Evolutionary conservation across 2,329 filamentous ascomycete genomes (phyloP), one percentile per base, ranked within the genome.

Genomic region (Aplosporella prunicola): DNA sequence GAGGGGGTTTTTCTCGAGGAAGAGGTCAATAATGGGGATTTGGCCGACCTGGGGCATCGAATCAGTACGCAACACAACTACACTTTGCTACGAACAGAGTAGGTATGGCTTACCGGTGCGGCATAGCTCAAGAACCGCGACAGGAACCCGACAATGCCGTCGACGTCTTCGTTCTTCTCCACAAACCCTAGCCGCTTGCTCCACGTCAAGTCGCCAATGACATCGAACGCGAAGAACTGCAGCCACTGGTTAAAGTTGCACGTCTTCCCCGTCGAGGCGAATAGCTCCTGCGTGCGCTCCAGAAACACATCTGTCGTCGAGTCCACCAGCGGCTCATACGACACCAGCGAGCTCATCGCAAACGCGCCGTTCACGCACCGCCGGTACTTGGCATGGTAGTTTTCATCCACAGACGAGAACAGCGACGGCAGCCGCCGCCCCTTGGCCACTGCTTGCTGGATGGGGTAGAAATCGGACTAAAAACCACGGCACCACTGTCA

Each of bases 201-300:
- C 60, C 83, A 87, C 0, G 81, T 86, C 50, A 87, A 73, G 43
- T 83, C 78, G 5, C 81, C 81, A 44, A 86, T 86, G 10, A 87
- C 82, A 51, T 88, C 83, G 50, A 88, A 88, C 0, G 83, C 83
- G 47, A 83, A 87, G 53, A 78, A 87, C 51, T 88, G 82, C 40
- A 88, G 62, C 82, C 82, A 87, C 40, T 68, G 65, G 2, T 76
- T 74, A 39, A 85, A 80, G 51, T 83, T 73, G 50, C 78, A 82
- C 16, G 59, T 59, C 18, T 47, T 43, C 9, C 62, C 58, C 0
- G 61, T 60, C 4, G 53, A 53, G 8, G 60, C 59, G 46, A 62
- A 71, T 20, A 63, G 48, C 15, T 57, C 50, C 29, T 63, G 51
- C 2, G 66, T 69, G 43, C 64, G 61, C 40, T 64, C 58, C 28